Evolutionary conservation across 2,329 filamentous ascomycete species (phyloP), one percentile per base, ranked within the genome.

Genomic region (Colletotrichum caudatum): DNA sequence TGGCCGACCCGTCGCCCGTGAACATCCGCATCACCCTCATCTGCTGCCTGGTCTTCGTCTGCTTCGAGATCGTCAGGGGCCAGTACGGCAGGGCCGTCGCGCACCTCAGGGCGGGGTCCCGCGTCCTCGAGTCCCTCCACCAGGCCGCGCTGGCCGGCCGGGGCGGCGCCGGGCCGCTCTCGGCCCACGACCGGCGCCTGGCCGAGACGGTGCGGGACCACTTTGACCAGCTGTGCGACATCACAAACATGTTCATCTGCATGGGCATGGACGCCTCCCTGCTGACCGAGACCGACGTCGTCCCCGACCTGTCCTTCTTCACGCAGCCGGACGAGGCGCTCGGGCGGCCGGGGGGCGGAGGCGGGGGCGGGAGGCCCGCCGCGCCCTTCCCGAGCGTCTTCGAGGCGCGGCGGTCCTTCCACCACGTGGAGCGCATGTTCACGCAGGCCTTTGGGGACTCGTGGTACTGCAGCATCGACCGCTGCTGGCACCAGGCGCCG

Each of bases 31-130:
- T 71, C 51, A 71, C 68, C 1, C 58, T 71, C 33, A 50, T 56
- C 16, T 61, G 68, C n/a, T 71, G 68, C 9, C 39, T 71, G 20
- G 64, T 71, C 5, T 71, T 71, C 18, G 64, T 71, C 6, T 71
- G 64, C n/a, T 63, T 57, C n/a, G 68, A 71, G 35, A 71, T 68
- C 20, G 50, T 71, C 1, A 41, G 57, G n/a, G 68, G 68, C 20
- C 64, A 68, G 39, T 71, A 61, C 12, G 63, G 67, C 18, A 71
- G 62, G 26, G 68, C 68, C 1, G 35, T 71, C 3, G 64, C 67
- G 9, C 68, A 71, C 1, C 18, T 71, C 20, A 67, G 12, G 3
- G 54, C 68, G 1, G 68, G 68, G 3, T 66, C 68, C 6, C 66
- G 59, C n/a, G 57, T 71, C 2, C 48, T 71, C 23, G 68, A 67